Evolutionary conservation across 805 yeast genomes (phyloP).

Genomic region (Candida lessepsii): DNA sequence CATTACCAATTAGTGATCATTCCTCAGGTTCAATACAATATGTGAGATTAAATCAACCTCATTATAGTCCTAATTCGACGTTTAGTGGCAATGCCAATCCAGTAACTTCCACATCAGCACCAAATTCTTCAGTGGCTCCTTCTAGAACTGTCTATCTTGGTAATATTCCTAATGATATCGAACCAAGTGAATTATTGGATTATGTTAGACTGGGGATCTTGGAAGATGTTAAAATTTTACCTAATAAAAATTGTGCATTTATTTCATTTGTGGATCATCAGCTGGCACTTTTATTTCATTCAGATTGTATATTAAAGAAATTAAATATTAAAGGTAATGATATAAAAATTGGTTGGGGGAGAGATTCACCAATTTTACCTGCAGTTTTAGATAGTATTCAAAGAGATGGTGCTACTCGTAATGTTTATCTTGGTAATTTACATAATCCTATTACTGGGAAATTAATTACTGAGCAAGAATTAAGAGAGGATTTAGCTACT

Average conservation of each 20-base stretch:
- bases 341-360: slow-evolving; percentile 92
- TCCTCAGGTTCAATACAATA: slow-evolving; percentile 3
- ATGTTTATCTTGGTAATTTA: slow-evolving; percentile 83
- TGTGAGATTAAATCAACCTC: neutral
- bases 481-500: slow-evolving; percentile 61
- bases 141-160: slow-evolving; percentile 90
- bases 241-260: slow-evolving; percentile 85
- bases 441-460: slow-evolving; percentile 53
- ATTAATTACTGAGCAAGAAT: slow-evolving; percentile 58
- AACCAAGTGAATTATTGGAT: slow-evolving; percentile 79
- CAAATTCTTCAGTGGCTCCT: slow-evolving; percentile 33
- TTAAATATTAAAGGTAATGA: slow-evolving; percentile 78
- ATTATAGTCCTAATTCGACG: neutral
- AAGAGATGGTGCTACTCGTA: slow-evolving; percentile 88
- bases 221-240: slow-evolving; percentile 75
- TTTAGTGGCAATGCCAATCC: neutral
- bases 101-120: neutral
- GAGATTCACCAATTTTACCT: slow-evolving; percentile 70
- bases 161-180: slow-evolving; percentile 77
- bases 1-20: slow-evolving; percentile 2
- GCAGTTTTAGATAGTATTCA: slow-evolving; percentile 73
- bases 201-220: slow-evolving; percentile 90
- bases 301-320: slow-evolving; percentile 86
- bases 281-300: slow-evolving; percentile 86
- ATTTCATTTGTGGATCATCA: slow-evolving; percentile 86